These are phyloP conservation scores for Dionaea muscipula DNA, from an alignment of 179 eudicot genomes.

Conservation along the genomic window DNA sequence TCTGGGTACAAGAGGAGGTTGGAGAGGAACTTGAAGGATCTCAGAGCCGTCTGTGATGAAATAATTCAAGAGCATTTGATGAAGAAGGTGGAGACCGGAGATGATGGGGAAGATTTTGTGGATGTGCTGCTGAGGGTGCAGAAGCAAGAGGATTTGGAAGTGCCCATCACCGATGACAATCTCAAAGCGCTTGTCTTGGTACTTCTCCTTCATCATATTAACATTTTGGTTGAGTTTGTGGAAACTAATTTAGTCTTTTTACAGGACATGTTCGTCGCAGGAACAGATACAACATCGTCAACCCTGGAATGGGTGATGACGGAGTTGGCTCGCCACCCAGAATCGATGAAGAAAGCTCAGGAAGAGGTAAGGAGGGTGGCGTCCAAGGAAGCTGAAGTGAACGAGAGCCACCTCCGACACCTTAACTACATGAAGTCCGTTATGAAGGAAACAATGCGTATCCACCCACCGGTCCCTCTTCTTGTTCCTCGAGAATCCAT, in stretches of 20 bases:
- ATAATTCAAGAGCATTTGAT: conserved; percentile 14
- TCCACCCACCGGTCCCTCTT: conserved; percentile 47
- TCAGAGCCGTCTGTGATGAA: conserved; percentile 27
- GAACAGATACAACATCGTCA: conserved; percentile 37
- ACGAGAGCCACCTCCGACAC: conserved; percentile 22
- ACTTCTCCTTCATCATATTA: conserved; percentile 2
- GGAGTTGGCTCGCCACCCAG: conserved; percentile 28
- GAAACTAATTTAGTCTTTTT: too few relatives aligned
- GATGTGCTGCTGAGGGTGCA: conserved; percentile 2
- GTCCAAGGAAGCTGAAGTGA: conserved; percentile 11
- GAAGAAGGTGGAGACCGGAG: not conserved
- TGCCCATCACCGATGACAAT: conserved; percentile 35
- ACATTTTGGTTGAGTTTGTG: too few relatives aligned
- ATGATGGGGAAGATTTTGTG: not conserved
- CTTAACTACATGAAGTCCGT: conserved; percentile 28
- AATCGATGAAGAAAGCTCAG: conserved; percentile 26
- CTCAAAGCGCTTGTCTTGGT: conserved; percentile 51
- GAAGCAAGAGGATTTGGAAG: conserved; percentile 1
- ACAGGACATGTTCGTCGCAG: conserved; percentile 53
- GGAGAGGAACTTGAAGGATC: conserved; percentile 25
- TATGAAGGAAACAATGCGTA: conserved; percentile 42
- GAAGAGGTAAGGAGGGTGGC: conserved; percentile 18
- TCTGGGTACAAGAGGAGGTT: conserved; percentile 29
- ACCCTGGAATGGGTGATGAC: conserved; percentile 43
- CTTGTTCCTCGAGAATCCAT: conserved; percentile 46